phyloP scores from a whole-genome alignment of 345 rosid species.

The Moricandia arvensis region DNA sequence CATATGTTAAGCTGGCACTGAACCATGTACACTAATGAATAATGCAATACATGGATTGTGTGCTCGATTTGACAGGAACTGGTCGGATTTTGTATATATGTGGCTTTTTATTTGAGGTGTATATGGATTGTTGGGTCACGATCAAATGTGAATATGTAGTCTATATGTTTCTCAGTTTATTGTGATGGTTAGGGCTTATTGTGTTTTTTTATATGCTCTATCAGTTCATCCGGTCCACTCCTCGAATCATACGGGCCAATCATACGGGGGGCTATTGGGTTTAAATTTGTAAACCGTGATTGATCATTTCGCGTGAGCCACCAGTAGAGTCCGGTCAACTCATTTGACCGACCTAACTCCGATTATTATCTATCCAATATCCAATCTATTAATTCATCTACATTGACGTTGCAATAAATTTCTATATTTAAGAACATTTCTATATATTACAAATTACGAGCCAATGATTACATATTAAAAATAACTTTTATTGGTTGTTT shows the following conservation, averaged over 20 bases:
- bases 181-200: background rate
- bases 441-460: background rate
- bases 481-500: slow-evolving; percentile 13
- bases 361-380: background rate
- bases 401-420: slow-evolving; percentile 5
- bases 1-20: too few species aligned
- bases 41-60: slow-evolving; percentile 1
- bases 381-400: background rate
- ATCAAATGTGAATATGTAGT: slow-evolving; percentile 2
- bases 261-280: too few species aligned
- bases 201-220: too few species aligned
- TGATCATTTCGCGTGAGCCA: background rate
- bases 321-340: background rate
- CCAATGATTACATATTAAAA: background rate
- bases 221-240: too few species aligned
- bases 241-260: background rate
- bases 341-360: background rate
- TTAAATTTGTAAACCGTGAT: background rate
- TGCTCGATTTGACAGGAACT: background rate
- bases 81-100: background rate
- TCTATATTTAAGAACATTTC: background rate
- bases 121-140: background rate
- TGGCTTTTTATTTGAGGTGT: background rate
- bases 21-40: background rate
- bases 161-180: background rate